Evolutionary conservation across 352 stramenopile species (phyloP).

Genomic region (Pythium brassicae): DNA sequence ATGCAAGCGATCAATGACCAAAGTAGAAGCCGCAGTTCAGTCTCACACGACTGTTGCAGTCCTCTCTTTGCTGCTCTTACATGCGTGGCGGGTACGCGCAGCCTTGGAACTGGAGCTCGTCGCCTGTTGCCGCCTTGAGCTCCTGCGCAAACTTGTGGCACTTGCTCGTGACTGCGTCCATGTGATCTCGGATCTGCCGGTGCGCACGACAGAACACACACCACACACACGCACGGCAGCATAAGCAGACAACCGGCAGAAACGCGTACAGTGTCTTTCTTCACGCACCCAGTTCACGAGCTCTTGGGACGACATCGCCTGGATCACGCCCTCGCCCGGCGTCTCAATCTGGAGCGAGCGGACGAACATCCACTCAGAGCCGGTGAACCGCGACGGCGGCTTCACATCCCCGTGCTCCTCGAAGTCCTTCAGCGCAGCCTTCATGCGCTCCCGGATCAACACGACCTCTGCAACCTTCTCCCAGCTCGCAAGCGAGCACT

Average conservation of each 20-base stretch:
- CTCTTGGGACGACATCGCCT: conserved; percentile 2
- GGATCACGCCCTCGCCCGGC: conserved; percentile 6
- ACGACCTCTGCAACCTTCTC: conserved; percentile 36
- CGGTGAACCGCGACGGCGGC: conserved; percentile 24
- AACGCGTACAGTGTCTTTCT: not conserved
- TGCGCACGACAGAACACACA: too few relatives aligned
- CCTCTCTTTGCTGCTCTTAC: not conserved
- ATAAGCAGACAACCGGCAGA: not conserved
- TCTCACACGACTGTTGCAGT: not conserved
- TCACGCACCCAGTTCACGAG: conserved; percentile 47
- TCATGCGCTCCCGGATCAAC: conserved; percentile 45
- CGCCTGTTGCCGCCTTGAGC: conserved; percentile 45
- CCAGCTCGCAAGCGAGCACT: conserved; percentile 38
- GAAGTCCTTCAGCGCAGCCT: conserved; percentile 30
- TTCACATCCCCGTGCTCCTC: conserved; percentile 28
- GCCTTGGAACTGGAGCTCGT: conserved; percentile 66
- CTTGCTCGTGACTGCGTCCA: conserved; percentile 40
- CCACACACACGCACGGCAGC: not conserved
- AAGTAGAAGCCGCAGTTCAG: too few relatives aligned
- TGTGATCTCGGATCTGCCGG: conserved; percentile 28
- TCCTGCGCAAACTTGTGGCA: conserved; percentile 32
- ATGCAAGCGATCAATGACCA: too few relatives aligned
- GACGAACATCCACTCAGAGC: conserved; percentile 32
- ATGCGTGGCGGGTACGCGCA: conserved; percentile 29
- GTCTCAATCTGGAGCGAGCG: conserved; percentile 31